Evolutionary conservation across 2,329 filamentous ascomycete species (phyloP), one percentile per base, ranked within the genome.

Genomic region (Claviceps citrina): DNA sequence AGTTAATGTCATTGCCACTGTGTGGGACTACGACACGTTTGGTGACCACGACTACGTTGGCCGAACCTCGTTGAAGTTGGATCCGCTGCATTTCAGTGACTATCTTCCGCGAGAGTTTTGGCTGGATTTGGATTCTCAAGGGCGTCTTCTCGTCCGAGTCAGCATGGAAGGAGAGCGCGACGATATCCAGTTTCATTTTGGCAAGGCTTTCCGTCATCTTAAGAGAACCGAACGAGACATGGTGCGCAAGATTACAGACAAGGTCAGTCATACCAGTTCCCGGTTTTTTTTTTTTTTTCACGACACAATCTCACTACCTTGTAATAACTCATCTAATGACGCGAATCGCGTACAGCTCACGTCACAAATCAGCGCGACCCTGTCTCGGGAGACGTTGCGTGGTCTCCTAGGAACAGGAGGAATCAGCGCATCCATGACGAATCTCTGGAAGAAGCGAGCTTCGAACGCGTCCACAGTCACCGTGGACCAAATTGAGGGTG

Each of bases 141-240:
- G 91, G 7, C 75, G 89, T 38, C 62, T 98, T 25, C 63, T 98
- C 42, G 73, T 98, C 39, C 76, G 89, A 46, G 86, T 98, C 39
- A 95, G 86, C 56, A 98, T 98, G 91, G 91, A 98, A 63, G 91
- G 91, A 38, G 91, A 98, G 62, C 76, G 91, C 46, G 91, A 98
- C 56, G 91, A 98, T 56, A 98, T 98, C 43, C 84, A 95, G 53
- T 98, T 98, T 60, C 89, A 95, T 55, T 96, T 96, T 60, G 91
- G 87, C 51, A 96, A 95, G 62, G 84, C 91, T 20, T 98, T 98
- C 65, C 76, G 91, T 35, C 85, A 89, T 44, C 68, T 98, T 50
- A 96, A 96, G 68, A 77, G 91, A 49, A 93, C 89, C 0, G 89
- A 98, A 63, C 76, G 89, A 52, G 91, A 98, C 59, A 98, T 98